Base-by-base conservation (phyloP, 2,329 filamentous ascomycete genomes). In the Trichoderma sp. region DNA sequence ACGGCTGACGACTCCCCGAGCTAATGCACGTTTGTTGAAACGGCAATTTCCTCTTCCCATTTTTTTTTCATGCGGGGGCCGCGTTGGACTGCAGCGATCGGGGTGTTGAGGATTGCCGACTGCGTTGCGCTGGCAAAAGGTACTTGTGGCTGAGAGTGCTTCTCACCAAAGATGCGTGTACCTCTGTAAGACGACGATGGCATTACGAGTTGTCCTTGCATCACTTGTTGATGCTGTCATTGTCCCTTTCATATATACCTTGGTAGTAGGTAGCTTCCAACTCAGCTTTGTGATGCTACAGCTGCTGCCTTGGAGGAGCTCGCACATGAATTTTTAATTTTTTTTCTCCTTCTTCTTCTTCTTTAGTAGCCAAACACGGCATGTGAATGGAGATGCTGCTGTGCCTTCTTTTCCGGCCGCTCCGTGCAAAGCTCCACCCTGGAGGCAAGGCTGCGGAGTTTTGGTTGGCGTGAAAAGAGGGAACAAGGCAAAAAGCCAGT, bases 31-130 rank as follows among this genome's bases (percentile, higher is more conserved):
- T 42, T 57, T 68, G 66, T 48, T 64, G 59, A 58, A 64, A 64
- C 53, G 56, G 64, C 57, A 69, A 69, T 69, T 69, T 69, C 68
- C 64, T 54, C 64, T 54, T 67, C 68, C 68, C 67, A 69, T 64
- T 50, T 63, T 69, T 69, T 34, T 63, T 69, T 69, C 32, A 42
- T 68, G 59, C 52, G 59, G 66, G 48, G 59, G 52, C 58, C 25
- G 39, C 29, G 37, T 52, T 13, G 39, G 35, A 45, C 29, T 37
- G n/a, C 45, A n/a, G 50, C 50, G 27, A 35, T 64, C 35, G 50
- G 61, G 13, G 61, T 42, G 34, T 17, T 65, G 60, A 32, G 50
- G 25, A 35, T 42, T 56, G 52, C 63, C 63, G 52, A 65, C 42
- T 25, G 29, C 13, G 25, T 9, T 17, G 39, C n/a, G 34, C 29